Evolutionary conservation across 179 eudicot species (phyloP), one percentile per base, ranked within the genome.

Genomic region (Camellia oleifera): DNA sequence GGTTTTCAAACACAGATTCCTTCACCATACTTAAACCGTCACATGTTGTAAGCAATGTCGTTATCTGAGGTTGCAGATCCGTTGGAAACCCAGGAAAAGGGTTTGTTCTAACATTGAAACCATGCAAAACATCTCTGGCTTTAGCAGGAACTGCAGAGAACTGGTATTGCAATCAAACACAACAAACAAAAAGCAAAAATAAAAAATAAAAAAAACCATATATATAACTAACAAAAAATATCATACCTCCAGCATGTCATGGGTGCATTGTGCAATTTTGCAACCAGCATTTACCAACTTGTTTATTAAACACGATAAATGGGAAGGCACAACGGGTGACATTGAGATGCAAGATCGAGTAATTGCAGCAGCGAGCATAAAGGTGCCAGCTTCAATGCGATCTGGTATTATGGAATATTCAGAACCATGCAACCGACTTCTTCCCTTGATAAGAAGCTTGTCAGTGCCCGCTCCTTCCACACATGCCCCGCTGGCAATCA

Each of bases 1-100:
- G 81, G 71, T 82, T 82, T 13, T 82, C 85, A 69, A 82, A 82
- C 15, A 82, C 81, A 67, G 85, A 54, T 60, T 75, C 85, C 56
- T 78, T 75, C 20, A 81, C 68, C 8, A 63, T 20, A 68, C 84
- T 81, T 32, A 54, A 52, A 32, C 82, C 85, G 1, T 57, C 12
- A 42, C 85, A 82, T 15, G 85, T 74, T 17, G 81, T 56, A 11
- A 82, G 79, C 20, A 82, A 20, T 74, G 85, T 79, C 79, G 60
- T 78, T 44, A 79, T 74, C 53, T 73, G 82, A 26, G 81, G 82
- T 61, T 82, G 85, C 56, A 82, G 85, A 68, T 82, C 82, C 3
- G 85, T 82, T 5, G 81, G 79, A 61, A 78, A 82, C 45, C 70
- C 81, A 5, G 85, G 40, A 80, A 63, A 74, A 2, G 69, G 83